Base-by-base conservation (phyloP, 345 rosid species). In the Arabidopsis suecica region DNA sequence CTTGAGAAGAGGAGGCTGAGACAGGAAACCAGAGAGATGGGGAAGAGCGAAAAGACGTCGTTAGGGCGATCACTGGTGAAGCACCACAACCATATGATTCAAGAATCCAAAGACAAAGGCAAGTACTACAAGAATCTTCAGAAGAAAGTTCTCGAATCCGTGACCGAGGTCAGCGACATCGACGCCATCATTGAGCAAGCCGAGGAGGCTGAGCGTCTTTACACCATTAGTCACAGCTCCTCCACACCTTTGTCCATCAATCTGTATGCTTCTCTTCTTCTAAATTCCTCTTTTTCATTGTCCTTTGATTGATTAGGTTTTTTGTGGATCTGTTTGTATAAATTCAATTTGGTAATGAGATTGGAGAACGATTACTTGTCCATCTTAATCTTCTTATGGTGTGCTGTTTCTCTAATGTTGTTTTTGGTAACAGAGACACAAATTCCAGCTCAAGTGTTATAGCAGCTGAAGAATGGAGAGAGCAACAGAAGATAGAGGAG, bases 11-110 rank as follows among this genome's bases (percentile, higher is more conserved):
- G 11, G 16, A 60, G 54, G 41, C 64, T 9, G 57, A 51, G 42
- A 23, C 25, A 10, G 75, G 55, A 18, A 55, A 32, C 30, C 40
- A 18, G 65, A 44, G 57, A 73, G 54, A 90, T 88, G 97, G 96
- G 83, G 79, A 90, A 93, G 91, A 90, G 50, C 71, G 93, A 87
- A 75, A 93, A 95, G 86, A 79, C 91, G 16, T 82, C 84, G 73
- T 79, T 95, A 0, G 99, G 98, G 9, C 79, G 99, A 60, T 66
- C 96, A 0, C 79, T 90, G 70, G 97, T 92, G 84, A 95, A 88
- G 86, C 98, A 93, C 77, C 97, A 93, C 78, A 95, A 89, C 73
- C 90, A 91, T 44, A 90, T 89, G 98, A 83, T 93, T 38, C 93
- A 83, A 44, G 85, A 90, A 70, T 78, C 98, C 40, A 95, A 90